Evolutionary conservation across 2,329 filamentous ascomycete species (phyloP).

Genomic region (Colletotrichum sp.): DNA sequence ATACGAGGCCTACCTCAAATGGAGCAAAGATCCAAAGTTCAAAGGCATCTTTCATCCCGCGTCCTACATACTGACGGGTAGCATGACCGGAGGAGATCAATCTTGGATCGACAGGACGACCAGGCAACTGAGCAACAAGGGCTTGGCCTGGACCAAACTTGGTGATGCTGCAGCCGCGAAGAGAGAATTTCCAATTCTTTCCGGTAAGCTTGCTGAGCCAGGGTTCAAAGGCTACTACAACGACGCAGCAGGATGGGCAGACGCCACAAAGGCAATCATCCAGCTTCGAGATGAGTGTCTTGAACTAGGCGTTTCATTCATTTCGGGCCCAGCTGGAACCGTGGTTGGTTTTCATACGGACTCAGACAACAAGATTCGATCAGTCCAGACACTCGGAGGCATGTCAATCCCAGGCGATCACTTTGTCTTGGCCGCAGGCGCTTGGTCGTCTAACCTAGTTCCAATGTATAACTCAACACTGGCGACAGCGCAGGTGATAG

Average conservation of each 20-base stretch:
- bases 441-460: constrained; percentile 62
- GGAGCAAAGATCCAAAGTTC: constrained; percentile 20
- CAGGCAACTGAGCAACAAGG: not conserved
- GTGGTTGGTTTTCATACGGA: constrained; percentile 29
- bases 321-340: constrained; percentile 32
- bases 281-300: not conserved
- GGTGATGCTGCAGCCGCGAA: not conserved
- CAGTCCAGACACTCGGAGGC: not conserved
- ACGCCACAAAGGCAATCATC: constrained; percentile 24
- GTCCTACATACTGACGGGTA: not conserved
- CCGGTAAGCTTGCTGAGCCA: constrained; percentile 2
- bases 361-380: not conserved
- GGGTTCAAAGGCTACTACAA: constrained; percentile 35
- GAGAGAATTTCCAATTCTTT: not conserved
- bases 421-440: constrained; percentile 67
- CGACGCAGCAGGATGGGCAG: constrained; percentile 30
- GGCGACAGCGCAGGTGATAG: constrained; percentile 70
- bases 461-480: constrained; percentile 67
- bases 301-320: constrained; percentile 30
- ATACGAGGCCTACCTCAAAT: constrained; percentile 34
- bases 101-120: constrained; percentile 6
- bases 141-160: not conserved
- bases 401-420: not conserved
- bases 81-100: constrained; percentile 10
- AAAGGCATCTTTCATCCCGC: constrained; percentile 16